Evolutionary conservation across 2,329 filamentous ascomycete genomes (phyloP), one percentile per base, ranked within the genome.

Genomic region (Phoma sp.): DNA sequence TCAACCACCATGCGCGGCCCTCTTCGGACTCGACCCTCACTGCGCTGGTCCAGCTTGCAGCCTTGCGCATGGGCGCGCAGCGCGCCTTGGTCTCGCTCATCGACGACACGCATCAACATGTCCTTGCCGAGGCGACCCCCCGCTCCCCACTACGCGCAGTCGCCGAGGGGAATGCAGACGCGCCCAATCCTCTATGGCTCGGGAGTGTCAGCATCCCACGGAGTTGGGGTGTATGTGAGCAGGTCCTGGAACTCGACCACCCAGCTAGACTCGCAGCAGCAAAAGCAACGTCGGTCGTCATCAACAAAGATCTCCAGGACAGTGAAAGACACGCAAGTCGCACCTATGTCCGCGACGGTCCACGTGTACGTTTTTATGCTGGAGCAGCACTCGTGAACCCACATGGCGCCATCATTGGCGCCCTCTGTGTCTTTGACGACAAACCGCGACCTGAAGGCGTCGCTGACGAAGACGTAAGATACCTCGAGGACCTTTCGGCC

Each of bases 121-220:
- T 77, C 29, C 64, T 78, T 6, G 74, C 73, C 22, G 76, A 78
- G 57, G 73, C 74, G 6, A 76, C 74, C 1, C 62, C 70, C 17
- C 50, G 62, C 24, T 52, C 68, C 4, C 65, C 68, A 1, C 61
- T 76, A 6, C 65, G 52, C 19, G 51, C 54, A 17, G 35, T 43
- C 38, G 39, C 51, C 1, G 39, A 47, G 8, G 51, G 47, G 4
- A 55, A 56, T 5, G 54, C 55, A 4, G 54, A 57, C 7, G 57
- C 53, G 2, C 41, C 60, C 6, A 53, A 55, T 1, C 10, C 29
- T 2, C 49, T 70, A 17, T 76, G 68, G 71, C 55, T 70, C 10
- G 73, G 73, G 13, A 67, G 64, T 40, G 68, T 67, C 1, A 72
- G 66, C 52, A 62, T 70, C 9, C 65, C 72, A n/a, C 57, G 70